Evolutionary conservation across 1,139 yeast genomes (phyloP).

Genomic region (Yamadazyma atmosphaerica): DNA sequence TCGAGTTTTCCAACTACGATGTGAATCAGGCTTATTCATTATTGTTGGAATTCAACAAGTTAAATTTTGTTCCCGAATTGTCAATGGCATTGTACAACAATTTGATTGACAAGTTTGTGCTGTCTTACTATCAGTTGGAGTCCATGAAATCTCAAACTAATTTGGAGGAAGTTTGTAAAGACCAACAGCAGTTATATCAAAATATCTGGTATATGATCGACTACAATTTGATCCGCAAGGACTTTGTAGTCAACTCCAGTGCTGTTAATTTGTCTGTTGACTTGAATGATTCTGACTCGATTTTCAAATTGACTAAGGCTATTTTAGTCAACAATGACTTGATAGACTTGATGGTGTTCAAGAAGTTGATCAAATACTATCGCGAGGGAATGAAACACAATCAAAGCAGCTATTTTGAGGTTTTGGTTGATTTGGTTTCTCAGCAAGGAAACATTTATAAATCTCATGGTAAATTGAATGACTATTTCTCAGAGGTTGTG

Average conservation of each 20-base stretch:
- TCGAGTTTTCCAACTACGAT: slow-evolving; percentile 23
- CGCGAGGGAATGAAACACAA: slow-evolving; percentile 27
- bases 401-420: slow-evolving; percentile 32
- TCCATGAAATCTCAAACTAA: slow-evolving; percentile 6
- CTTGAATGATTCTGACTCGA: slow-evolving; percentile 35
- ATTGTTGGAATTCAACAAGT: slow-evolving; percentile 29
- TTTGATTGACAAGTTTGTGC: slow-evolving; percentile 28
- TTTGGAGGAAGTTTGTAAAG: slow-evolving; percentile 2
- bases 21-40: slow-evolving; percentile 27
- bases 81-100: slow-evolving; percentile 31
- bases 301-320: slow-evolving; percentile 41
- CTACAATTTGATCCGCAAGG: slow-evolving; percentile 38
- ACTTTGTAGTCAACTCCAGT: slow-evolving; percentile 28
- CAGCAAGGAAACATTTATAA: slow-evolving; percentile 31
- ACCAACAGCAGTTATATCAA: slow-evolving; percentile 14
- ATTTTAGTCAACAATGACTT: slow-evolving; percentile 34
- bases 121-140: slow-evolving; percentile 21
- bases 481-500: slow-evolving; percentile 34
- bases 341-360: slow-evolving; percentile 26
- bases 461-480: slow-evolving; percentile 26
- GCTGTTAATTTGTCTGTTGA: slow-evolving; percentile 35
- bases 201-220: slow-evolving; percentile 37
- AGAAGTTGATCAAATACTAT: slow-evolving; percentile 34
- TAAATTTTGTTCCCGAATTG: slow-evolving; percentile 41
- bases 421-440: slow-evolving; percentile 37